Conservation (phyloP, 2,329 filamentous ascomycete species). For the Colletotrichum simmondsii region DNA sequence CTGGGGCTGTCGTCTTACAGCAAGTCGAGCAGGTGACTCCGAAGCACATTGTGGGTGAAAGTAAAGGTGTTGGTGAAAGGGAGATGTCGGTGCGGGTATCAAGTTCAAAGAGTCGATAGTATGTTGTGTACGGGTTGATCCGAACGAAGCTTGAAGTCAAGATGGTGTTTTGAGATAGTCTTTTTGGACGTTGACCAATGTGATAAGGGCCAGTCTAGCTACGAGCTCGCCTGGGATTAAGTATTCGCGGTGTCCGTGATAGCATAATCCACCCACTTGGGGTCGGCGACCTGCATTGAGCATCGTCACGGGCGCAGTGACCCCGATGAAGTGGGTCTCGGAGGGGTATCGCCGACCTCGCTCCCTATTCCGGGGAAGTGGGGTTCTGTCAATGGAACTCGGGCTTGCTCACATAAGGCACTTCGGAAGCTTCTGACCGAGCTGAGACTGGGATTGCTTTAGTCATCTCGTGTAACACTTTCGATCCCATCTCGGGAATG, state of each 20-base stretch:
- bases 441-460: not conserved
- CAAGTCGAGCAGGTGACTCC: slow-evolving; percentile 53
- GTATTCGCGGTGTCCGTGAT: slow-evolving; percentile 29
- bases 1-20: slow-evolving; percentile 44
- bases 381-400: not conserved
- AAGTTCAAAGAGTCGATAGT: not conserved
- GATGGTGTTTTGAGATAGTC: not conserved
- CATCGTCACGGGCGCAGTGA: slow-evolving; percentile 12
- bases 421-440: not conserved
- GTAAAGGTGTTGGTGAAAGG: not conserved
- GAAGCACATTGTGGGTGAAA: slow-evolving; percentile 50
- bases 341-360: slow-evolving; percentile 31
- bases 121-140: not conserved
- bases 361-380: slow-evolving; percentile 4
- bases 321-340: slow-evolving; percentile 15
- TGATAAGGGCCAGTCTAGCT: not conserved
- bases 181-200: not conserved
- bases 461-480: not conserved
- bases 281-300: slow-evolving; percentile 32
- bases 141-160: not conserved
- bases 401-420: not conserved
- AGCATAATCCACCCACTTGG: not conserved
- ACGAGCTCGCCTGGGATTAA: slow-evolving; percentile 16
- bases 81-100: not conserved
- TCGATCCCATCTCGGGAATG: no score